These are phyloP conservation scores for Acanthamoeba royreba DNA, from an alignment of 208 protist species.

Conservation along the genomic window DNA sequence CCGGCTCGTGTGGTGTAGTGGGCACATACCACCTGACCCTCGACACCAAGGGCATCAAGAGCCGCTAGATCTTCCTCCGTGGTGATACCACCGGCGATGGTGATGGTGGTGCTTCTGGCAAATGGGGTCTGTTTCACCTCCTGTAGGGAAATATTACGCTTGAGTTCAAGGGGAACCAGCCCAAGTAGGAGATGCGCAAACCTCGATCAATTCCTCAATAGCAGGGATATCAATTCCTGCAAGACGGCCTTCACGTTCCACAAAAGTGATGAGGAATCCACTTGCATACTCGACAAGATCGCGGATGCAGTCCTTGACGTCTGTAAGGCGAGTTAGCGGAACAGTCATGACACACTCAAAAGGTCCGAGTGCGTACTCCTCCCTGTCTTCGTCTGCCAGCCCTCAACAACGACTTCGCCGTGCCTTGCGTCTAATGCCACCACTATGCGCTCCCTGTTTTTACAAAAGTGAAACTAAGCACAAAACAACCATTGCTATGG, in stretches of 20 bases:
- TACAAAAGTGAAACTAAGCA: not conserved
- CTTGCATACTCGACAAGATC: conserved; percentile 26
- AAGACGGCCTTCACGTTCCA: conserved; percentile 50
- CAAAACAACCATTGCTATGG: too few species aligned
- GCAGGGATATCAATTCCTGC: conserved; percentile 35
- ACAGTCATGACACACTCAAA: too few species aligned
- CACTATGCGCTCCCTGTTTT: conserved; percentile 47
- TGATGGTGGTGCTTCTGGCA: not conserved
- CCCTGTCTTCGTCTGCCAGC: conserved; percentile 56
- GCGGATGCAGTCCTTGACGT: conserved; percentile 36
- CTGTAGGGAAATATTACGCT: too few species aligned
- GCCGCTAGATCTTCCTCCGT: conserved; percentile 41
- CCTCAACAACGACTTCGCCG: conserved; percentile 59
- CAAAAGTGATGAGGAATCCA: conserved; percentile 54
- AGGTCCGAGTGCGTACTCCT: not conserved
- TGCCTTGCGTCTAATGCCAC: conserved; percentile 42
- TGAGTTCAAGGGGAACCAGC: not conserved
- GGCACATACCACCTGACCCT: conserved; percentile 39
- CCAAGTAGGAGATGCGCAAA: not conserved
- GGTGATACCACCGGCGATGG: conserved; percentile 56
- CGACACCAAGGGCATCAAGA: conserved; percentile 52
- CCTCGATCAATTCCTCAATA: conserved; percentile 8
- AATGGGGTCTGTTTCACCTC: not conserved
- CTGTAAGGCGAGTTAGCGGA: too few species aligned
- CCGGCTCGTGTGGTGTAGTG: too few species aligned